These are phyloP conservation scores for Lachnum nothofagi DNA, from an alignment of 2,329 filamentous ascomycete genomes.

Conservation along the genomic window DNA sequence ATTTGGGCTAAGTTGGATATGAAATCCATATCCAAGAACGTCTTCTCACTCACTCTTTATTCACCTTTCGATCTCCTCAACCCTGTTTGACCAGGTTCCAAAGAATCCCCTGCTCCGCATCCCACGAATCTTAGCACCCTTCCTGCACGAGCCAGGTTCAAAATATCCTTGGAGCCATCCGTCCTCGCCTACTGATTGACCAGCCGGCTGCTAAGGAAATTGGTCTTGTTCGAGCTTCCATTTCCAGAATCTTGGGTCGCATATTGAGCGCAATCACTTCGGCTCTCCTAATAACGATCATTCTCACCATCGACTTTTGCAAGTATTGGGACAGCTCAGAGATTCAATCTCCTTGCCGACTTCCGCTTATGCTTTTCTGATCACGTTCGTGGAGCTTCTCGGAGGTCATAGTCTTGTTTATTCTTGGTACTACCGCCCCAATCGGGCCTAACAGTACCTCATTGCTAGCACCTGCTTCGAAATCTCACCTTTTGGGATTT, in stretches of 20 bases:
- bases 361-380: constrained; percentile 13
- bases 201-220: constrained; percentile 20
- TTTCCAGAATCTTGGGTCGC: constrained; percentile 32
- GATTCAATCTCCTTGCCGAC: constrained; percentile 13
- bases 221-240: constrained; percentile 26
- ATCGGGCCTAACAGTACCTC: constrained; percentile 26
- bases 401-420: constrained; percentile 9
- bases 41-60: background rate
- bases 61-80: background rate
- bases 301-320: constrained; percentile 13
- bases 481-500: constrained; percentile 9
- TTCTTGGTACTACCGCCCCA: constrained; percentile 15
- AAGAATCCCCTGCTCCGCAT: constrained; percentile 23
- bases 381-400: constrained; percentile 13
- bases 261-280: constrained; percentile 31
- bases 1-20: background rate
- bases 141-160: constrained; percentile 25
- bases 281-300: constrained; percentile 22
- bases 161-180: constrained; percentile 20
- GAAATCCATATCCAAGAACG: background rate
- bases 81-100: constrained; percentile 11
- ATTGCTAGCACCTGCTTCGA: constrained; percentile 24
- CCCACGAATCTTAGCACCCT: constrained; percentile 17
- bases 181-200: constrained; percentile 18
- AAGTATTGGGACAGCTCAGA: constrained; percentile 8